These are phyloP conservation scores for Stentor coeruleus DNA, from an alignment of 73 alveolate genomes.

Conservation along the genomic window DNA sequence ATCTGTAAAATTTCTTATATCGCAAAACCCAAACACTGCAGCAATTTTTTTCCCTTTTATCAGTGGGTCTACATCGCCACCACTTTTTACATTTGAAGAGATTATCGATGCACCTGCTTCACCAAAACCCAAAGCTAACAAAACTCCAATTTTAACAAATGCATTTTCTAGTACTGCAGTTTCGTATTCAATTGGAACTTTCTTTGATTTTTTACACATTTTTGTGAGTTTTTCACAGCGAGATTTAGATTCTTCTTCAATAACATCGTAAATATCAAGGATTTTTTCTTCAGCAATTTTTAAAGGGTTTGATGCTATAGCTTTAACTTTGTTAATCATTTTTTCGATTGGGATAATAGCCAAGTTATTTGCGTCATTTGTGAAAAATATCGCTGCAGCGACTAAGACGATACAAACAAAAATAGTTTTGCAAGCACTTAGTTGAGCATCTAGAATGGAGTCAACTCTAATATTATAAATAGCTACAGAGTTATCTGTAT, in stretches of 20 bases:
- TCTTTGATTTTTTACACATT: not conserved
- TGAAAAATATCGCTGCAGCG: slow-evolving; percentile 48
- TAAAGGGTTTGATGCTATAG: slow-evolving; percentile 42
- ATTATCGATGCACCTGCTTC: slow-evolving; percentile 58
- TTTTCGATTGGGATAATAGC: slow-evolving; percentile 59
- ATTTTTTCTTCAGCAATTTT: slow-evolving; percentile 28
- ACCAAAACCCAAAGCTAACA: slow-evolving; percentile 64
- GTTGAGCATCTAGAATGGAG: slow-evolving; percentile 19
- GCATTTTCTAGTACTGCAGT: slow-evolving; percentile 90
- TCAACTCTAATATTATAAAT: slow-evolving; percentile 12
- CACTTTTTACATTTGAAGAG: slow-evolving; percentile 49
- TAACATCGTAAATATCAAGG: not conserved
- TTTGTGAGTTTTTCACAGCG: not conserved
- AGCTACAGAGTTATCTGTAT: not conserved
- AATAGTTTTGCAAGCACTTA: slow-evolving; percentile 47
- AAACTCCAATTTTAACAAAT: slow-evolving; percentile 75
- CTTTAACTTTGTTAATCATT: slow-evolving; percentile 45
- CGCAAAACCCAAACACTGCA: slow-evolving; percentile 42
- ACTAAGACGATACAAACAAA: slow-evolving; percentile 61
- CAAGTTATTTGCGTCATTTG: slow-evolving; percentile 51
- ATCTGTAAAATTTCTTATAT: slow-evolving; percentile 29
- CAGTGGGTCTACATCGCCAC: slow-evolving; percentile 97
- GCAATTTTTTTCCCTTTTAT: slow-evolving; percentile 65
- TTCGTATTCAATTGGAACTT: slow-evolving; percentile 65
- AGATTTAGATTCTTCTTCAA: not conserved